These are phyloP conservation scores for Psidium guajava DNA, from an alignment of 345 rosid genomes.

Conservation along the genomic window DNA sequence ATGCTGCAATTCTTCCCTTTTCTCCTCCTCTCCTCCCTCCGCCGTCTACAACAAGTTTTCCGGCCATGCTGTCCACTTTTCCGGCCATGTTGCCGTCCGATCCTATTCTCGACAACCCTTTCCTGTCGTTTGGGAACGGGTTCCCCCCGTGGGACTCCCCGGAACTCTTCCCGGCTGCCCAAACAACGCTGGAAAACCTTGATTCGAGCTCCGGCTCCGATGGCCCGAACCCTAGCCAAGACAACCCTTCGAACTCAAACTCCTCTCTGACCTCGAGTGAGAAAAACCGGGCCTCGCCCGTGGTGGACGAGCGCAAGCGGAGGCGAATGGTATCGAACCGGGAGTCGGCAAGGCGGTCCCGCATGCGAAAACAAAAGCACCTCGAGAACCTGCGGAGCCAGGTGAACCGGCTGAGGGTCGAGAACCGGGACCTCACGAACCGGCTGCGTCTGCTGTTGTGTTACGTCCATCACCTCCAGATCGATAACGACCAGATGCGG, in stretches of 20 bases:
- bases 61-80: constrained; percentile 43
- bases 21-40: constrained; percentile 30
- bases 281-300: constrained; percentile 7
- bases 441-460: constrained; percentile 38
- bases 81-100: constrained; percentile 30
- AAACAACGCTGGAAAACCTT: constrained; percentile 25
- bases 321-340: constrained; percentile 85
- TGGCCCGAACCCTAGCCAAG: constrained; percentile 19
- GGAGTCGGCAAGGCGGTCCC: constrained; percentile 79
- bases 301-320: constrained; percentile 50
- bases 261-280: constrained; percentile 18
- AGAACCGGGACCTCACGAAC: constrained; percentile 55
- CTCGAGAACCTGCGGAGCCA: constrained; percentile 60
- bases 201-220: constrained; percentile 28
- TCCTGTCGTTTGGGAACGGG: constrained; percentile 30
- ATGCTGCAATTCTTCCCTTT: constrained; percentile 84
- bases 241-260: constrained; percentile 9
- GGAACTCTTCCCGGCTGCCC: constrained; percentile 18
- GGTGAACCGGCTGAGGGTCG: constrained; percentile 45
- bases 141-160: constrained; percentile 52
- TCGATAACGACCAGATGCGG: constrained; percentile 52
- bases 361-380: constrained; percentile 75
- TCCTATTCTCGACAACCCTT: constrained; percentile 23
- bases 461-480: constrained; percentile 24
- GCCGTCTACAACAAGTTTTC: constrained; percentile 6